phyloP scores from a whole-genome alignment of 2,329 filamentous ascomycete genomes.

The Penicillium sp. region DNA sequence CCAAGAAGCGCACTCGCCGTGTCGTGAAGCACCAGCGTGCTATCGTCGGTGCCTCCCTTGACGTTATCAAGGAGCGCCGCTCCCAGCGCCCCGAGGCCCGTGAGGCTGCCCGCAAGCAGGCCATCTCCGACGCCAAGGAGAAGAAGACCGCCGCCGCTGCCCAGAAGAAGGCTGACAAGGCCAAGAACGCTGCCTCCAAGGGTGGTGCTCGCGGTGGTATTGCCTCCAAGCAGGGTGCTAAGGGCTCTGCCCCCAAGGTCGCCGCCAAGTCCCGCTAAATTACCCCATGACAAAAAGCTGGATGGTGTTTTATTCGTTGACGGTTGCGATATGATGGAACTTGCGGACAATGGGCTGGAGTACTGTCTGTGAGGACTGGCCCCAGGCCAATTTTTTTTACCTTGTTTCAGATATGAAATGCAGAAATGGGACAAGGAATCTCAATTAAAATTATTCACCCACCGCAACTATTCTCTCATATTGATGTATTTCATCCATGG shows the following conservation, averaged over 20 bases:
- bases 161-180: conserved; percentile 99
- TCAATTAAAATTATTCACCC: conserved; percentile 23
- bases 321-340: conserved; percentile 31
- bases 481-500: background rate
- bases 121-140: conserved; percentile 98
- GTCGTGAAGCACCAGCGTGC: conserved; percentile 98
- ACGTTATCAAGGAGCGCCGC: conserved; percentile 99
- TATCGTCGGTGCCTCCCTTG: conserved; percentile 98
- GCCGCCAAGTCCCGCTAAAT: conserved; percentile 81
- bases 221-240: conserved; percentile 94
- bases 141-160: conserved; percentile 88
- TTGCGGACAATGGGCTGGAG: conserved; percentile 29
- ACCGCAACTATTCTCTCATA: conserved; percentile 11
- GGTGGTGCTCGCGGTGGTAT: conserved; percentile 72
- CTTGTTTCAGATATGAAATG: conserved; percentile 27
- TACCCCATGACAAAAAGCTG: conserved; percentile 25
- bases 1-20: conserved; percentile 99
- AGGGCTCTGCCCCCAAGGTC: conserved; percentile 85
- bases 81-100: conserved; percentile 93
- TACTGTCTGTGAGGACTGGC: conserved; percentile 26
- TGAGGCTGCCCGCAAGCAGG: conserved; percentile 80
- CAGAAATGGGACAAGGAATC: conserved; percentile 29
- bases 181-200: conserved; percentile 81
- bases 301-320: conserved; percentile 26
- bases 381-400: conserved; percentile 18